Evolutionary conservation across 2,329 filamentous ascomycete genomes (phyloP).

Genomic region (Colletotrichum theobromicola): DNA sequence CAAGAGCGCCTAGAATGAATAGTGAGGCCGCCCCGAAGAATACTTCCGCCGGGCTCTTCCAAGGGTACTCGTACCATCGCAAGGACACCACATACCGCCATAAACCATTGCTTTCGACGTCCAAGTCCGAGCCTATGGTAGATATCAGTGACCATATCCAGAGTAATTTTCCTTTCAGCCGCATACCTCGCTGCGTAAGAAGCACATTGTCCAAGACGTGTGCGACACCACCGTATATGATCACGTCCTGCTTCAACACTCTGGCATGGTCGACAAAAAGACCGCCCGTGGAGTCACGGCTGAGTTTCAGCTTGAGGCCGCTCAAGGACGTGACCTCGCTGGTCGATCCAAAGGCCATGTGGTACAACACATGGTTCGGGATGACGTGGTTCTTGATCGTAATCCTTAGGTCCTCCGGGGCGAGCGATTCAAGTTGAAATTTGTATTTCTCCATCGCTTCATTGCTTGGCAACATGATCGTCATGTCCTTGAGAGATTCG

Average conservation of each 20-base stretch:
- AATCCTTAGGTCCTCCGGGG: not conserved
- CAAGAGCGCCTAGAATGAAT: not conserved
- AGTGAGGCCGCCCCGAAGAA: not conserved
- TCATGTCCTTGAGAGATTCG: not conserved
- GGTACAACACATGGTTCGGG: not conserved
- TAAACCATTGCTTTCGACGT: not conserved
- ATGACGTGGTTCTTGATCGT: not conserved
- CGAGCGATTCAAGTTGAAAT: not conserved
- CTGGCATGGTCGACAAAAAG: not conserved
- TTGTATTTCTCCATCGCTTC: not conserved
- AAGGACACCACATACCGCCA: not conserved
- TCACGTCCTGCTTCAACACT: not conserved
- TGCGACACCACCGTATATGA: not conserved
- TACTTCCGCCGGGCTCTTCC: not conserved
- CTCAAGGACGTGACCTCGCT: not conserved
- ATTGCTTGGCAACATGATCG: not conserved
- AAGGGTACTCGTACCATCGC: not conserved
- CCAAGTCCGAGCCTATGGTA: not conserved
- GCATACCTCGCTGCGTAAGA: not conserved
- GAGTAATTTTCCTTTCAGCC: accelerated
- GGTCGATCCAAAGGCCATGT: not conserved
- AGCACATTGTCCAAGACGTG: not conserved
- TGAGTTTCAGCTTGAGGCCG: not conserved
- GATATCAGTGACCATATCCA: not conserved
- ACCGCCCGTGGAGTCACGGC: not conserved